Base-by-base conservation (phyloP, 495 filamentous ascomycete genomes). In the Podospora pseudocomata region DNA sequence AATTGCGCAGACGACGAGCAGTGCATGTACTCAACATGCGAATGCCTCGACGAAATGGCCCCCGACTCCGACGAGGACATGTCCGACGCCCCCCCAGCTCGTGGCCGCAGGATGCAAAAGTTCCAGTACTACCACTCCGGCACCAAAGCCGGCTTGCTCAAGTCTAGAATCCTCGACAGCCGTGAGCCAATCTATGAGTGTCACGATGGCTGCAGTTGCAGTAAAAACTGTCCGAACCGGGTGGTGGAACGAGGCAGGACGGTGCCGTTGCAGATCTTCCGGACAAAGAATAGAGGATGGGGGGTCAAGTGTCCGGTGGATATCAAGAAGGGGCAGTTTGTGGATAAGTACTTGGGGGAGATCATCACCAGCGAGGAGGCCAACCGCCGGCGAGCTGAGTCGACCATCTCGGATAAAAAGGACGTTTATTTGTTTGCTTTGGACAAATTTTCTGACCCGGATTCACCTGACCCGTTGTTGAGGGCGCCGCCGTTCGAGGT, bases 301-400 rank as follows among this genome's bases (percentile, higher is more conserved):
- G 95, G 92, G 28, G 86, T 98, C 1, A 84, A 89, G 11, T 92
- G 88, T 56, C 84, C 83, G 0, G 84, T 89, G 15, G 78, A 86
- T 26, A 87, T 99, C 26, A 81, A 85, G 66, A 82, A 85, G 63
- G 94, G 94, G 5, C 91, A 96, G 72, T 97, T 96, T 71, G 87
- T 98, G 64, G 94, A 96, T 73, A 85, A 86, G 23, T 98, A 98
- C 69, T 87, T 92, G 16, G 94, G 94, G 1, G 94, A 98, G 75
- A 86, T 97, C 28, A 90, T 98, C 68, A 92, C 90, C 0, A 81
- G 85, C 26, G 76, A 85, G 11, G 88, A 90, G 74, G 90, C 94
- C 3, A 84, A 89, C 27, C 71, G 79, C 2, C 88, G 95, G 6
- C 89, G 92, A 30, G 78, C 74, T 2, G 75, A 78, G 44, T 82